phyloP scores from a whole-genome alignment of 129 eudicot genomes.

The Centella asiatica region DNA sequence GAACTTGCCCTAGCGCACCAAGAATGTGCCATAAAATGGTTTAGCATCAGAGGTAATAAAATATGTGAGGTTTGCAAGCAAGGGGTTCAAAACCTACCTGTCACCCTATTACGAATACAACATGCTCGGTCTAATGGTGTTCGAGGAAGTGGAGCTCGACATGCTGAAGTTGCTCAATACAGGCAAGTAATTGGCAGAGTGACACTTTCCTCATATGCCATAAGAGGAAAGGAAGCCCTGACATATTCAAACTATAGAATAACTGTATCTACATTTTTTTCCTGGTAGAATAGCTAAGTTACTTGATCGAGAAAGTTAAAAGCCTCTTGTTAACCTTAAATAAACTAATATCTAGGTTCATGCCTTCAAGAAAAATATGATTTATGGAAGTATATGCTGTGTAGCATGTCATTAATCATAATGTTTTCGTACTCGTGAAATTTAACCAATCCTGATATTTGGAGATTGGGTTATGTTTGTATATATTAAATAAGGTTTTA shows the following conservation, averaged over 20 bases:
- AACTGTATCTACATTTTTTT: neutral
- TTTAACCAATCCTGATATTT: neutral
- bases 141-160: slow-evolving; percentile 36
- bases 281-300: neutral
- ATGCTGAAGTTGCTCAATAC: slow-evolving; percentile 40
- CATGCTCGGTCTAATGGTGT: slow-evolving; percentile 26
- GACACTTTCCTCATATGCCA: neutral
- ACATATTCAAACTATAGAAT: neutral
- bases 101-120: slow-evolving; percentile 78
- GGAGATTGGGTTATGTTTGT: neutral
- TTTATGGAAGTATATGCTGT: neutral
- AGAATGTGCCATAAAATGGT: slow-evolving; percentile 95
- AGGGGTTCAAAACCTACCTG: slow-evolving; percentile 87
- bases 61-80: slow-evolving; percentile 93
- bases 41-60: slow-evolving; percentile 92
- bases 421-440: neutral
- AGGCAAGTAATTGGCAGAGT: slow-evolving; percentile 52
- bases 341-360: neutral
- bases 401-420: neutral
- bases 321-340: neutral
- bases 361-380: neutral
- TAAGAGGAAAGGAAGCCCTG: neutral
- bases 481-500: neutral
- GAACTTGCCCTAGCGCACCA: slow-evolving; percentile 90
- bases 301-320: neutral